A percentile compares a stretch with the other conserved stretches of the same genome.
Evolutionary conservation across 2,329 filamentous ascomycete species (phyloP).

Genomic region (Cyphellophora europaea): DNA sequence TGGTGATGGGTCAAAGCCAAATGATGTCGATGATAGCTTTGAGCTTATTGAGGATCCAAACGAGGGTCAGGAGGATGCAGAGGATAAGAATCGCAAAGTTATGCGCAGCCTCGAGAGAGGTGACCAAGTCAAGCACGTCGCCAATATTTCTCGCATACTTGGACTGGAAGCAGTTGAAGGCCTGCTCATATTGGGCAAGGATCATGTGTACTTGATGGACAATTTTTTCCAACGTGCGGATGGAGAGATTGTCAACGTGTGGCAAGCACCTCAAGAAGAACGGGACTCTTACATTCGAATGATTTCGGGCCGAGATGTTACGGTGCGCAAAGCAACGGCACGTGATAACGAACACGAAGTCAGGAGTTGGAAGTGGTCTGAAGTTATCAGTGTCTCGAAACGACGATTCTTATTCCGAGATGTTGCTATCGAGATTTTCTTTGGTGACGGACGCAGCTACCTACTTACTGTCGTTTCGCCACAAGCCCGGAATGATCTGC

Average conservation of each 20-base stretch:
- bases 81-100: constrained; percentile 97
- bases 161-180: constrained; percentile 91
- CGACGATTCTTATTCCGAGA: constrained; percentile 90
- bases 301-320: constrained; percentile 67
- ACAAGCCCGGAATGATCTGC: constrained; percentile 67
- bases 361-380: constrained; percentile 85
- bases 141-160: constrained; percentile 89
- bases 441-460: constrained; percentile 92
- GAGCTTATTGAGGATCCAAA: constrained; percentile 92
- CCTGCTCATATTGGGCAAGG: constrained; percentile 84
- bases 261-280: constrained; percentile 85
- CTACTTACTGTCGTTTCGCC: constrained; percentile 75
- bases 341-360: constrained; percentile 63
- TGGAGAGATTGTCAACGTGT: constrained; percentile 93
- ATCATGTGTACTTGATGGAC: constrained; percentile 87
- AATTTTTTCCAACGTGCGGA: constrained; percentile 92
- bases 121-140: constrained; percentile 86
- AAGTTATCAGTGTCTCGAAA: constrained; percentile 92
- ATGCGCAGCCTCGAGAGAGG: constrained; percentile 87
- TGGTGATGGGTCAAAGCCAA: constrained; percentile 25
- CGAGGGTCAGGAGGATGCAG: constrained; percentile 73
- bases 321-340: constrained; percentile 41
- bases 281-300: constrained; percentile 92
- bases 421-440: constrained; percentile 94
- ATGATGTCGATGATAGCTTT: constrained; percentile 73